Conservation (phyloP, 2,329 filamentous ascomycete genomes). For the Hymenoscyphus infarciens region DNA sequence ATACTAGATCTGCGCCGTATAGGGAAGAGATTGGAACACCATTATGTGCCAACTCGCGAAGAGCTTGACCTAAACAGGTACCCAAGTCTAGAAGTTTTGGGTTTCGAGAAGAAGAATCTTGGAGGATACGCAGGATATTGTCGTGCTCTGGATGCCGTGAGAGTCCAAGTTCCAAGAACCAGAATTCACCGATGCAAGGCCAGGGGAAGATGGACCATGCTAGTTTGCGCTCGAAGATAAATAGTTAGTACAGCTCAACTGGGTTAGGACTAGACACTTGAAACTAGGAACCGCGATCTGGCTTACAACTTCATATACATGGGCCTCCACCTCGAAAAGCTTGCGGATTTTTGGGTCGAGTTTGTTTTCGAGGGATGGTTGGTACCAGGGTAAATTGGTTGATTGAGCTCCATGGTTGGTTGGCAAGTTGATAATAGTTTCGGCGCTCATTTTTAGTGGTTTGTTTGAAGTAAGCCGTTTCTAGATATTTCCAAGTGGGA, state of each 20-base stretch:
- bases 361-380: background rate
- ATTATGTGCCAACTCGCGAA: conserved; percentile 4
- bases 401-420: background rate
- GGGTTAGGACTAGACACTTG: no score
- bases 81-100: background rate
- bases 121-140: background rate
- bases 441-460: background rate
- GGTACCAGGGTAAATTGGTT: conserved; percentile 3
- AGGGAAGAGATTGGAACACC: background rate
- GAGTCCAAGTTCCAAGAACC: conserved; percentile 7
- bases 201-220: conserved; percentile 10
- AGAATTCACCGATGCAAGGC: conserved; percentile 10
- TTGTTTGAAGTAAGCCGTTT: no score
- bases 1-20: background rate
- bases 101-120: background rate
- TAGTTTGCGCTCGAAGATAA: background rate
- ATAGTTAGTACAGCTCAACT: no score
- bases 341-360: background rate
- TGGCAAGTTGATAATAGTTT: background rate
- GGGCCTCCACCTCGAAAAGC: background rate
- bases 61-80: conserved; percentile 3
- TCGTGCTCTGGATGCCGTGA: background rate
- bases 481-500: no score
- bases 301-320: background rate
- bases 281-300: no score